phyloP scores from a whole-genome alignment of 352 stramenopile genomes.

The Globisporangium okanoganense region DNA sequence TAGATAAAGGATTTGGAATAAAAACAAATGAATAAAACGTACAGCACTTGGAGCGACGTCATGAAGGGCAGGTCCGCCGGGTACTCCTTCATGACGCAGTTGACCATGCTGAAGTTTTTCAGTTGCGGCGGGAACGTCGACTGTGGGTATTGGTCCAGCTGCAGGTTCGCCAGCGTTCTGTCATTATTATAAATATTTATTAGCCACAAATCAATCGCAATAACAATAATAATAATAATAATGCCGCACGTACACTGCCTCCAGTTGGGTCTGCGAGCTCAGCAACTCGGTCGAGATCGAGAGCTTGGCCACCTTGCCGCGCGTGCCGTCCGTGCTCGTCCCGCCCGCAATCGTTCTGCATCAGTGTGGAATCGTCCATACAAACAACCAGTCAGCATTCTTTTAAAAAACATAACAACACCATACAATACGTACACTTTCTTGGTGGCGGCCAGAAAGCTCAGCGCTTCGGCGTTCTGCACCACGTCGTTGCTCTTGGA shows the following conservation, averaged over 20 bases:
- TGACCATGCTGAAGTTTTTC: constrained; percentile 52
- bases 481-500: constrained; percentile 35
- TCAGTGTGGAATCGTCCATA: neutral
- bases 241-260: constrained; percentile 31
- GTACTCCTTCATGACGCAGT: constrained; percentile 50
- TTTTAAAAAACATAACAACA: neutral
- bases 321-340: constrained; percentile 34
- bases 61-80: constrained; percentile 50
- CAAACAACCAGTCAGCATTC: neutral
- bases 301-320: constrained; percentile 40
- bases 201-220: neutral
- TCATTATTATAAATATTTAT: constrained; percentile 14
- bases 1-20: no score
- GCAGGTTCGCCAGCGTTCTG: constrained; percentile 53
- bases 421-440: constrained; percentile 21
- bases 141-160: constrained; percentile 34
- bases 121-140: constrained; percentile 48
- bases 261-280: constrained; percentile 27
- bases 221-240: neutral
- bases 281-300: constrained; percentile 31
- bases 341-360: constrained; percentile 46
- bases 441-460: constrained; percentile 26
- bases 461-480: constrained; percentile 27
- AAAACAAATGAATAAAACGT: constrained; percentile 13
- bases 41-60: constrained; percentile 47